Evolutionary conservation across 305 asterid genomes (phyloP), one percentile per base, ranked within the genome.

Genomic region (Fraxinus sp.): DNA sequence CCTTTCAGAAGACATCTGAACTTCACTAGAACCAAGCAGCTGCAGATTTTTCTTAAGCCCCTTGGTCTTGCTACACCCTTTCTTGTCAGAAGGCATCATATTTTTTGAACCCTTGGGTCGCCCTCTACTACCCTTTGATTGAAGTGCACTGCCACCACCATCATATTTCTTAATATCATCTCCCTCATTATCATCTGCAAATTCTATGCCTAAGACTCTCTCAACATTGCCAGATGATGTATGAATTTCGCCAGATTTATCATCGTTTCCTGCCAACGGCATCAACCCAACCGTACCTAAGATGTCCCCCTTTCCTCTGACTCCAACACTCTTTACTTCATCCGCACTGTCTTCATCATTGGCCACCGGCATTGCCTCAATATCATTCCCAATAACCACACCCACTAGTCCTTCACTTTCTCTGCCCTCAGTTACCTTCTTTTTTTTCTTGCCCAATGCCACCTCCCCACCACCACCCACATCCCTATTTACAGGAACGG

Each of bases 401-500:
- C 43, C 80, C 52, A 14, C 32, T 75, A 75, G 46, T 35, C 80
- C 71, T 5, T 26, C 71, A 78, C 79, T 79, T 43, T 24, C 82
- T 18, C 62, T 83, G 41, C 62, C 75, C 77, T 77, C 82, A 3
- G 77, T 1, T 81, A 16, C 75, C 62, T 43, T 24, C 72, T 20
- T 75, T 72, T 74, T 73, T 30, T 30, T 30, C 77, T 71, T 79
- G 26, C 84, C 28, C 39, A 32, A 52, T 77, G 77, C 79, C 83
- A 11, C 84, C 83, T 83, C 86, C 66, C 76, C 81, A 5, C 77
- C 82, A 66, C 32, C 66, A 41, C 43, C 36, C 71, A 52, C 81
- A 46, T 73, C 81, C 14, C 4, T 39, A 71, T 24, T 43, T 83
- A 41, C 82, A 32, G 73, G 80, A 30, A 62, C 52, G 9, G 22